phyloP scores from a whole-genome alignment of 306 rosid genomes.

The Medicago lupulina region DNA sequence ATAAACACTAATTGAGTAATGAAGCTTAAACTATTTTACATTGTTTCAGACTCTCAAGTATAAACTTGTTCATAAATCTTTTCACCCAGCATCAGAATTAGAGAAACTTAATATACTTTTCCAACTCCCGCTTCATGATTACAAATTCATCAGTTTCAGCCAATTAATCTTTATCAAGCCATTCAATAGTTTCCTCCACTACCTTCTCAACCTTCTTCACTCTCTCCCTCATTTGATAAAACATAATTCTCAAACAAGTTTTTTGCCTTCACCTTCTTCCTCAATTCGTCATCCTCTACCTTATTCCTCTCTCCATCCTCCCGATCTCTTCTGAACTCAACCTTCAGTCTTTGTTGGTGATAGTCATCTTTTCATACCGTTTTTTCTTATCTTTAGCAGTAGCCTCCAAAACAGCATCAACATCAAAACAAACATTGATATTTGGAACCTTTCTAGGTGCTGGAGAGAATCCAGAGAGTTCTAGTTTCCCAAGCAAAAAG shows the following conservation, averaged over 20 bases:
- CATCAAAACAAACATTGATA: conserved; percentile 44
- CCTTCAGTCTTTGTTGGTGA: conserved; percentile 49
- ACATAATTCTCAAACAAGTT: conserved; percentile 48
- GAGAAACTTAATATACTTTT: conserved; percentile 1
- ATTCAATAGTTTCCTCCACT: conserved; percentile 45
- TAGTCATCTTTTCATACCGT: conserved; percentile 41
- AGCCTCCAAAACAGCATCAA: conserved; percentile 44
- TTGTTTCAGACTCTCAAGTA: conserved; percentile 1
- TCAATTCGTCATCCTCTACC: conserved; percentile 46
- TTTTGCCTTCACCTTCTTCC: conserved; percentile 45
- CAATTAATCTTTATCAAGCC: conserved; percentile 50
- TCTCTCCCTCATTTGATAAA: conserved; percentile 35
- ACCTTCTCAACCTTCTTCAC: conserved; percentile 40
- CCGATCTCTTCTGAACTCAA: conserved; percentile 43
- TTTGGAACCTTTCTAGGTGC: conserved; percentile 29
- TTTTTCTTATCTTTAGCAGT: conserved; percentile 37
- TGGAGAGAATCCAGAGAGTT: conserved; percentile 26
- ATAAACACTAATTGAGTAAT: background rate
- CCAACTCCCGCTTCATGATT: conserved; percentile 44
- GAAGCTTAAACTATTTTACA: conserved; percentile 37
- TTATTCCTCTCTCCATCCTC: conserved; percentile 46
- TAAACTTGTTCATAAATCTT: background rate
- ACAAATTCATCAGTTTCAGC: conserved; percentile 54
- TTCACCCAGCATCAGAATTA: background rate
- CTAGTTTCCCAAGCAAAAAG: conserved; percentile 45